Evolutionary conservation across 2,329 filamentous ascomycete species (phyloP).

Genomic region (Beauveria sp.): DNA sequence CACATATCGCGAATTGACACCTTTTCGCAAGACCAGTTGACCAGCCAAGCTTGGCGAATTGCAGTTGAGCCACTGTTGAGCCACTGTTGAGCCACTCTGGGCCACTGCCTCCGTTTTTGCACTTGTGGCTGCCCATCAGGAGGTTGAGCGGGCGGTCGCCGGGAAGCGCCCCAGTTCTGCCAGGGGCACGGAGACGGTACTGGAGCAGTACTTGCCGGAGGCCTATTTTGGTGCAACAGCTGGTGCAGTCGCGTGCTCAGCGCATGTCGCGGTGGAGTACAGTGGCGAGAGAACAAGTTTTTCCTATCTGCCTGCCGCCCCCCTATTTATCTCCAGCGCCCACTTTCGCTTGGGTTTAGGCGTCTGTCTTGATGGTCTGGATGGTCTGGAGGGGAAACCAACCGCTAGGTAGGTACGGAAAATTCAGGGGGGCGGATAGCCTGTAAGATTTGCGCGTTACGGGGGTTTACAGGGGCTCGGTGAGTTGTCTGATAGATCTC

Average conservation of each 20-base stretch:
- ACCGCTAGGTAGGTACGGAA: not conserved
- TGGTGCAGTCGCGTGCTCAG: conserved; percentile 8
- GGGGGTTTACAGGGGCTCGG: not conserved
- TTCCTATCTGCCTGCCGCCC: not conserved
- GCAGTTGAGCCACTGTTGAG: not conserved
- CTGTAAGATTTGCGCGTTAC: not conserved
- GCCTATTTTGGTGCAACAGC: not conserved
- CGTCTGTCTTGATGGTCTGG: not conserved
- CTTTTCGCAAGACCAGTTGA: conserved; percentile 11
- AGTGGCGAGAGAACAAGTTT: conserved; percentile 1
- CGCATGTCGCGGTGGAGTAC: not conserved
- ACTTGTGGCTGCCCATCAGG: not conserved
- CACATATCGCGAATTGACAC: conserved; percentile 16
- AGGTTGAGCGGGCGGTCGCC: not conserved
- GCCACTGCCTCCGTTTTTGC: not conserved
- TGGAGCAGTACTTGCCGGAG: not conserved
- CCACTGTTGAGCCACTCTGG: not conserved
- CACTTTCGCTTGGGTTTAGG: not conserved
- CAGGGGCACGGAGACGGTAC: not conserved
- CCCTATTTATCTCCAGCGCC: conserved; percentile 8
- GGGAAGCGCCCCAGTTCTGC: conserved; percentile 2
- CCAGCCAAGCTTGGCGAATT: not conserved
- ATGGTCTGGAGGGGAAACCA: not conserved
- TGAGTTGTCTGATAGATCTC: not conserved
- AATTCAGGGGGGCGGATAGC: not conserved